phyloP scores from a whole-genome alignment of 2,329 filamentous ascomycete species.

The Fusarium chlamydosporum region DNA sequence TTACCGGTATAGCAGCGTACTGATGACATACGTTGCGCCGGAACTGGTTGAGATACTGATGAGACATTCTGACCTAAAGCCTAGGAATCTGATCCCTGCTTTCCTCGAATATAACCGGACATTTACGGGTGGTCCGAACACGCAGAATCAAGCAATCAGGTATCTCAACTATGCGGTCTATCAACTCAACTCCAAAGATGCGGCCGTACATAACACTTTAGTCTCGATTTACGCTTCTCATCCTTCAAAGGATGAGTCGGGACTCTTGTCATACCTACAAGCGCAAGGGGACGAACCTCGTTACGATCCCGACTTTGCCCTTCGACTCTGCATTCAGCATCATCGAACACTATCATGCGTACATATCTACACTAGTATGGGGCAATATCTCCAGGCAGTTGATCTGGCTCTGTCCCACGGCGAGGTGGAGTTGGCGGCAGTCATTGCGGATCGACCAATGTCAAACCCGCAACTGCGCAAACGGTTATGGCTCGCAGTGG shows the following conservation, averaged over 20 bases:
- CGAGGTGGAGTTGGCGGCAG: constrained; percentile 88
- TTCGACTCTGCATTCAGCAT: constrained; percentile 95
- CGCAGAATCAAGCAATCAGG: constrained; percentile 89
- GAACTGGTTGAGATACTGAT: constrained; percentile 96
- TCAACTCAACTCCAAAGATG: constrained; percentile 81
- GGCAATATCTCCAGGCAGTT: constrained; percentile 92
- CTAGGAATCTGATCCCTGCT: constrained; percentile 90
- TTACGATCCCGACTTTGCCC: constrained; percentile 96
- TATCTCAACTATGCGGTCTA: constrained; percentile 96
- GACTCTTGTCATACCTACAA: constrained; percentile 89
- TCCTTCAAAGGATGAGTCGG: constrained; percentile 84
- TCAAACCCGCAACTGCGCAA: constrained; percentile 86
- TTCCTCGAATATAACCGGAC: constrained; percentile 93
- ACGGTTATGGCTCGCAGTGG: constrained; percentile 94
- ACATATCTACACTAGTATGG: constrained; percentile 97
- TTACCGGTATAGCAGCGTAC: constrained; percentile 96
- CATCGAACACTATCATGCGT: constrained; percentile 94
- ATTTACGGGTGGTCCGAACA: constrained; percentile 72
- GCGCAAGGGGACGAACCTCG: constrained; percentile 87
- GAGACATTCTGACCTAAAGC: constrained; percentile 87
- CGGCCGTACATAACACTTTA: constrained; percentile 95
- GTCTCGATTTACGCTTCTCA: constrained; percentile 96
- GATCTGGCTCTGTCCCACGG: constrained; percentile 91
- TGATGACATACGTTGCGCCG: constrained; percentile 88
- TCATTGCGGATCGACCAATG: constrained; percentile 88